Evolutionary conservation across 2,329 filamentous ascomycete genomes (phyloP).

Genomic region (Nigrospora sphaerica): DNA sequence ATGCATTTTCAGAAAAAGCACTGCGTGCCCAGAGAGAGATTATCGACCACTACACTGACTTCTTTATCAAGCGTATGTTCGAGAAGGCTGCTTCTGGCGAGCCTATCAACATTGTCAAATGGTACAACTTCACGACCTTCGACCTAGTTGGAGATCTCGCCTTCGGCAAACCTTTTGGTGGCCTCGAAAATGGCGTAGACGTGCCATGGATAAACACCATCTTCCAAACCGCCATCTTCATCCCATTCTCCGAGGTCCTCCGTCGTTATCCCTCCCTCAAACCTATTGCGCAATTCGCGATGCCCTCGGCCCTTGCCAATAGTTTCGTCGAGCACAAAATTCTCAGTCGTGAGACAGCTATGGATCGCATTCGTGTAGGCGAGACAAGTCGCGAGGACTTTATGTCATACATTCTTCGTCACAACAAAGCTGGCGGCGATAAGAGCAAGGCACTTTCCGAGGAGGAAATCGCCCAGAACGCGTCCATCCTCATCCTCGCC

Average conservation of each 20-base stretch:
- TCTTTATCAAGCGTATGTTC: slow-evolving; percentile 26
- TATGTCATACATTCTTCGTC: not conserved
- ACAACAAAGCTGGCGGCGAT: not conserved
- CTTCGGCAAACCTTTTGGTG: not conserved
- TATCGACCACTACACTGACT: slow-evolving; percentile 24
- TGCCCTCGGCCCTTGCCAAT: not conserved
- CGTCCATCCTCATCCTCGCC: slow-evolving; percentile 15
- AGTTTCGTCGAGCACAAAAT: not conserved
- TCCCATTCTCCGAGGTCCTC: not conserved
- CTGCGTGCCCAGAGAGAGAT: slow-evolving; percentile 29
- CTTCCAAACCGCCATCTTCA: not conserved
- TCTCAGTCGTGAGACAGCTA: not conserved
- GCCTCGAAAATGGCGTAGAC: not conserved
- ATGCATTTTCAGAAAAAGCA: slow-evolving; percentile 23
- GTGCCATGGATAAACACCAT: slow-evolving; percentile 1
- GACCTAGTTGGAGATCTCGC: slow-evolving; percentile 1
- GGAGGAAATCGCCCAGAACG: not conserved
- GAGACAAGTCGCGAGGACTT: no score
- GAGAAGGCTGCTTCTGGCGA: slow-evolving; percentile 13
- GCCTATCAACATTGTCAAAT: slow-evolving; percentile 10
- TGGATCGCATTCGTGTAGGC: not conserved
- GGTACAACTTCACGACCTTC: slow-evolving; percentile 7
- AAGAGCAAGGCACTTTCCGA: not conserved
- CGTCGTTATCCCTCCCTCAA: not conserved
- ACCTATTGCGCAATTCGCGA: not conserved